Conservation (phyloP, 2,329 filamentous ascomycete species). For the Didymella lethalis region DNA sequence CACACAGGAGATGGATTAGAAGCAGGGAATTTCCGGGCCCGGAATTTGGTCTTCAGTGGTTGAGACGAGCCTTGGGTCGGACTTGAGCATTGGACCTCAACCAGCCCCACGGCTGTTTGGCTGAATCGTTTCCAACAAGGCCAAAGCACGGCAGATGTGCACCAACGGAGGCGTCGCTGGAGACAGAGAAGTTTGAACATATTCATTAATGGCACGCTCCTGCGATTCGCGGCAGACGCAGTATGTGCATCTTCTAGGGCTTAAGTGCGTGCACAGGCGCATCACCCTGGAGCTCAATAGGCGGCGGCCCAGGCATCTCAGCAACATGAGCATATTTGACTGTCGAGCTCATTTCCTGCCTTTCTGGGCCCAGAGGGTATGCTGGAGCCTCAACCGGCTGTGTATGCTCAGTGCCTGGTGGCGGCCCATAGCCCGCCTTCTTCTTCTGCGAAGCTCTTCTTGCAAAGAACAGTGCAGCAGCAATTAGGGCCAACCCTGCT, state of each 20-base stretch:
- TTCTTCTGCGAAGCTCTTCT: slow-evolving; percentile 9
- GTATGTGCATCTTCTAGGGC: neutral
- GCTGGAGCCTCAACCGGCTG: slow-evolving; percentile 1
- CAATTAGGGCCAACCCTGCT: slow-evolving; percentile 4
- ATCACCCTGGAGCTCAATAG: slow-evolving; percentile 11
- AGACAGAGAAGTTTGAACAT: too few species aligned
- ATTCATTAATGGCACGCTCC: too few species aligned
- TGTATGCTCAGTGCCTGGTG: neutral
- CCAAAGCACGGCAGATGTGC: too few species aligned
- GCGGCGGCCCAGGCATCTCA: slow-evolving; percentile 11
- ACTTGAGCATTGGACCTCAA: too few species aligned
- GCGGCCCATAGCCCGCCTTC: slow-evolving; percentile 1
- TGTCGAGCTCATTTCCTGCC: slow-evolving; percentile 5
- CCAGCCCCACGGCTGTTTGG: too few species aligned
- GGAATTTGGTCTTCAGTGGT: too few species aligned
- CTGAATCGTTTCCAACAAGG: too few species aligned
- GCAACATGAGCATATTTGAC: slow-evolving; percentile 10
- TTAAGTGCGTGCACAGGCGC: neutral
- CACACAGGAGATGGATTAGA: too few species aligned
- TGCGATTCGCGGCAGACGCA: too few species aligned
- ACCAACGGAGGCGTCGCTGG: too few species aligned
- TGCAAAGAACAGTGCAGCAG: slow-evolving; percentile 7
- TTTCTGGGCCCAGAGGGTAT: neutral
- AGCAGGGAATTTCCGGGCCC: too few species aligned
- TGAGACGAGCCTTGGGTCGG: too few species aligned